A percentile compares a stretch with the other conserved stretches of the same genome.
phyloP scores from a whole-genome alignment of 148 eudicot genomes.

The Cornus kousa region DNA sequence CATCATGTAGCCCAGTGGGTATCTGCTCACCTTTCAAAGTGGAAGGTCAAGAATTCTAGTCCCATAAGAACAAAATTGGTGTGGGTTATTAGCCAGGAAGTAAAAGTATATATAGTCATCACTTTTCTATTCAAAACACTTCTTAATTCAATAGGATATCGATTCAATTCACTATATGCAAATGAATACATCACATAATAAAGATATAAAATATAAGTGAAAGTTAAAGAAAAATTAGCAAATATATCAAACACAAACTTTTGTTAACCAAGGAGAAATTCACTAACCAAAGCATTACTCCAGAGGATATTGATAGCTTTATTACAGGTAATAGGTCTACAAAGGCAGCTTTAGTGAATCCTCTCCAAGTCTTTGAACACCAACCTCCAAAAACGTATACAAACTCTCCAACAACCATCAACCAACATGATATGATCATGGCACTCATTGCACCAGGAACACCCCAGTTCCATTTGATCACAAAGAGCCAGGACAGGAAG shows the following conservation, averaged over 20 bases:
- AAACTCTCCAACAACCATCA: constrained; percentile 45
- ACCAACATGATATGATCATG: constrained; percentile 39
- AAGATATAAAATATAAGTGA: background rate
- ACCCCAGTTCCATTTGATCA: constrained; percentile 34
- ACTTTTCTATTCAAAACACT: too few species aligned
- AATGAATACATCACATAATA: too few species aligned
- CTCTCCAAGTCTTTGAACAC: constrained; percentile 63
- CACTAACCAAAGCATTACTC: constrained; percentile 60
- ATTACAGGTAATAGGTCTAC: constrained; percentile 51
- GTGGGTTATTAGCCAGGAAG: too few species aligned
- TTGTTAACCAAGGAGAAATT: too few species aligned
- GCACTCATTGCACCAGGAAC: constrained; percentile 54
- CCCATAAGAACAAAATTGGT: too few species aligned
- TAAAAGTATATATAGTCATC: too few species aligned
- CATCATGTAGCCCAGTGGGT: too few species aligned
- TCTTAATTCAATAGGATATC: too few species aligned
- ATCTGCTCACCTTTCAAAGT: too few species aligned
- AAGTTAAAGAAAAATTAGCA: too few species aligned
- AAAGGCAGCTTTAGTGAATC: constrained; percentile 48
- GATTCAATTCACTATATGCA: too few species aligned
- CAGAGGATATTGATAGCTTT: constrained; percentile 59
- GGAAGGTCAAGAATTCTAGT: too few species aligned
- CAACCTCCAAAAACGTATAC: constrained; percentile 57
- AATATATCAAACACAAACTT: background rate
- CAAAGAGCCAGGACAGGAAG: constrained; percentile 55